A percentile compares a stretch with the other conserved stretches of the same genome.
phyloP scores from a whole-genome alignment of 2,329 filamentous ascomycete species.

The Iodosphaeria phyllophila region DNA sequence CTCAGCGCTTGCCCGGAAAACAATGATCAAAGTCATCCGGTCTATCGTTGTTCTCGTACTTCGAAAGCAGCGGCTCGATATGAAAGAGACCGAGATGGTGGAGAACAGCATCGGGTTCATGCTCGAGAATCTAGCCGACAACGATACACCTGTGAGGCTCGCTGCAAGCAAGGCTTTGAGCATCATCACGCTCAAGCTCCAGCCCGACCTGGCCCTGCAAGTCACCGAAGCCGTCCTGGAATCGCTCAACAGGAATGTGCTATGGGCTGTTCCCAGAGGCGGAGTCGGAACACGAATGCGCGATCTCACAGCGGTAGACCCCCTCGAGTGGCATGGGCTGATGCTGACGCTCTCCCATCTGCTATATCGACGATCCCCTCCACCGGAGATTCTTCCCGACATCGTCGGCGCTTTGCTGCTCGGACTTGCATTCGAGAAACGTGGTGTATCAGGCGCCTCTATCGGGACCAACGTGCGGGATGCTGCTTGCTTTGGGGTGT shows the following conservation, averaged over 20 bases:
- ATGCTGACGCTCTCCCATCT: slow-evolving; percentile 76
- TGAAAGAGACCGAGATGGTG: slow-evolving; percentile 33
- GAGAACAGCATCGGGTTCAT: slow-evolving; percentile 73
- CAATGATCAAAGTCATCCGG: slow-evolving; percentile 68
- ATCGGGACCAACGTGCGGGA: slow-evolving; percentile 83
- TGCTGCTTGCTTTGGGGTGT: slow-evolving; percentile 90
- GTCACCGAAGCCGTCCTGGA: slow-evolving; percentile 76
- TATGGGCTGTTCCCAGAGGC: slow-evolving; percentile 26
- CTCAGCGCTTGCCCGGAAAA: slow-evolving; percentile 66
- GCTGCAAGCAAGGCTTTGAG: slow-evolving; percentile 87
- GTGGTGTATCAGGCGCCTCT: slow-evolving; percentile 67
- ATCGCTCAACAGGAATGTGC: slow-evolving; percentile 38
- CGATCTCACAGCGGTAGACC: slow-evolving; percentile 59
- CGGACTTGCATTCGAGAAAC: slow-evolving; percentile 75
- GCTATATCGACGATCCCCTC: slow-evolving; percentile 68
- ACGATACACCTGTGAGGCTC: slow-evolving; percentile 78
- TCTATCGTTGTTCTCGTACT: slow-evolving; percentile 52
- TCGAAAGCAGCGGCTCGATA: slow-evolving; percentile 24
- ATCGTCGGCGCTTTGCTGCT: slow-evolving; percentile 62
- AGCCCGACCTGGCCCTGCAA: slow-evolving; percentile 64
- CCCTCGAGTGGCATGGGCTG: slow-evolving; percentile 79
- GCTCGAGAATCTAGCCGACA: slow-evolving; percentile 61
- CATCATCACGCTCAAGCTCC: slow-evolving; percentile 64
- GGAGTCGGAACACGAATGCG: slow-evolving; percentile 18
- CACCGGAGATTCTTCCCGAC: slow-evolving; percentile 46